Conservation (phyloP, 2,329 filamentous ascomycete species). For the Fusarium verticillioides region DNA sequence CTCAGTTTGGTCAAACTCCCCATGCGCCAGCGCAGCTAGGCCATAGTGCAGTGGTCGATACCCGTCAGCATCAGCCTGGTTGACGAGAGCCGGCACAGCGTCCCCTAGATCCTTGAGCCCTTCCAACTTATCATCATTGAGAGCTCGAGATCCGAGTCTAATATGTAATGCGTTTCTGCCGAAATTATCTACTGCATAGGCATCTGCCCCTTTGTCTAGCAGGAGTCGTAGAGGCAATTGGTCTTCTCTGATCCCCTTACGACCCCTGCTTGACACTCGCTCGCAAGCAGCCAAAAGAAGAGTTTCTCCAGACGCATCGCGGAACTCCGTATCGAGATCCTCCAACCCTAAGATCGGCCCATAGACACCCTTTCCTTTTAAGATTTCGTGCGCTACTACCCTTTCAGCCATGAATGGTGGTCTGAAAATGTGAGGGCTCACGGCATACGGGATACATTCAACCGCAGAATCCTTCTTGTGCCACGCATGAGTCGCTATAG, state of each 20-base stretch:
- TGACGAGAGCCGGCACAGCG: constrained; percentile 8
- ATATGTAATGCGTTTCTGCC: constrained; percentile 31
- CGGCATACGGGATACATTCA: not conserved
- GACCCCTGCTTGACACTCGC: not conserved
- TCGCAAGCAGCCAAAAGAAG: constrained; percentile 24
- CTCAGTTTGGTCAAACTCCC: not conserved
- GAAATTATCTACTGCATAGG: constrained; percentile 8
- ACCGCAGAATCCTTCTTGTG: not conserved
- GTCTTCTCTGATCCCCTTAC: too few relatives aligned
- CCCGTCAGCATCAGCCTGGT: constrained; percentile 25
- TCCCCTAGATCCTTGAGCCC: constrained; percentile 1
- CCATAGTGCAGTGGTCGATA: constrained; percentile 33
- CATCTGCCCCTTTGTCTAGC: constrained; percentile 26
- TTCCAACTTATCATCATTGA: not conserved
- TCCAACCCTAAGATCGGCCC: constrained; percentile 20
- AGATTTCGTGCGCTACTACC: constrained; percentile 19
- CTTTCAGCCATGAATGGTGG: not conserved
- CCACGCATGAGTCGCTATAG: constrained; percentile 1
- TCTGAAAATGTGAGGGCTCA: not conserved
- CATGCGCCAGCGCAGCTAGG: not conserved
- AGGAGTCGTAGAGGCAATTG: not conserved
- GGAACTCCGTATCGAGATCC: constrained; percentile 19
- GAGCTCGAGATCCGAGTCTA: not conserved
- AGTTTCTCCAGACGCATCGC: constrained; percentile 17
- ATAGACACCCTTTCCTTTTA: not conserved